These are phyloP conservation scores for Hygrocybe punicea DNA, from an alignment of 768 basidiomycete genomes.

Conservation along the genomic window DNA sequence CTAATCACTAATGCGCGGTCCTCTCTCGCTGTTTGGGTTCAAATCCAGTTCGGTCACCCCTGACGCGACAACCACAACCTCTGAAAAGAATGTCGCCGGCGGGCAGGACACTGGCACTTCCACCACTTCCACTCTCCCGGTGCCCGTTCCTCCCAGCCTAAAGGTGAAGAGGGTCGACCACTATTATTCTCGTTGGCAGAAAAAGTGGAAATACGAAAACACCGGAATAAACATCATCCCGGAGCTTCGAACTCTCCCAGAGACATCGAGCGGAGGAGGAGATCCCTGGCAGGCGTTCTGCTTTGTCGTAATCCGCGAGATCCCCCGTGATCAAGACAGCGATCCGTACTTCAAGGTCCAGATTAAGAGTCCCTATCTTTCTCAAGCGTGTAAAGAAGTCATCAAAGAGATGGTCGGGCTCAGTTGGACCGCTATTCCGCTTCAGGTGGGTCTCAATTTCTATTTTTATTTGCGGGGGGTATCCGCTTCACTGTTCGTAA, in stretches of 20 bases:
- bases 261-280: constrained; percentile 36
- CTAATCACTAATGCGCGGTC: no score
- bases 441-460: constrained; percentile 39
- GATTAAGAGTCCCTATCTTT: constrained; percentile 55
- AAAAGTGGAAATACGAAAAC: constrained; percentile 59
- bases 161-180: constrained; percentile 60
- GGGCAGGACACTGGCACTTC: no score
- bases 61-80: no score
- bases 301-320: constrained; percentile 52
- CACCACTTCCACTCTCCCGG: no score
- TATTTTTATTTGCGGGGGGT: neutral
- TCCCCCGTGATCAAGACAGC: constrained; percentile 38
- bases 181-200: constrained; percentile 55
- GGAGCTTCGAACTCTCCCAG: constrained; percentile 37
- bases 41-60: no score
- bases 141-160: constrained; percentile 33
- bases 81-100: no score
- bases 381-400: constrained; percentile 55
- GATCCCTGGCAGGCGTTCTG: constrained; percentile 57
- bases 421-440: constrained; percentile 57
- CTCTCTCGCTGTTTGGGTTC: no score
- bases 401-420: constrained; percentile 55
- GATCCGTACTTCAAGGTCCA: constrained; percentile 50
- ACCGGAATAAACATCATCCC: constrained; percentile 51
- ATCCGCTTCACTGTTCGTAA: neutral